These are phyloP conservation scores for Aspergillus sparsus DNA, from an alignment of 495 filamentous ascomycete genomes.

Conservation along the genomic window DNA sequence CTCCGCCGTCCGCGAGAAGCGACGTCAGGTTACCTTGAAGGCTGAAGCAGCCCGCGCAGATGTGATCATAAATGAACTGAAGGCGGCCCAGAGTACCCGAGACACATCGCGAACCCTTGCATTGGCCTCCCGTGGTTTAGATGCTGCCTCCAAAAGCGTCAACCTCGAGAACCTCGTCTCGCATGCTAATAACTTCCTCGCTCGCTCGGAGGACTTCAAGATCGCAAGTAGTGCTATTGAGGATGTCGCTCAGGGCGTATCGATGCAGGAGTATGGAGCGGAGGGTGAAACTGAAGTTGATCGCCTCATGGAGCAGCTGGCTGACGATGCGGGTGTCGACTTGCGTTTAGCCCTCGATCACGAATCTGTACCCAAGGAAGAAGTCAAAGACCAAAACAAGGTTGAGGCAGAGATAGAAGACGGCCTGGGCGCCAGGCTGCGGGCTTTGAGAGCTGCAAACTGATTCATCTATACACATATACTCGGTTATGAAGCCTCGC, in stretches of 20 bases:
- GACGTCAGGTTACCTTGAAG: slow-evolving; percentile 47
- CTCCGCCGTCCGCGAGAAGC: slow-evolving; percentile 50
- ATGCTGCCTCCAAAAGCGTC: slow-evolving; percentile 47
- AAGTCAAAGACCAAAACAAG: slow-evolving; percentile 41
- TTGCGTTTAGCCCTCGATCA: slow-evolving; percentile 44
- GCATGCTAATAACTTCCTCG: slow-evolving; percentile 51
- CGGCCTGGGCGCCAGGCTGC: slow-evolving; percentile 44
- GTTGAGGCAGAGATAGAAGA: slow-evolving; percentile 44
- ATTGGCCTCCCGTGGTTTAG: slow-evolving; percentile 44
- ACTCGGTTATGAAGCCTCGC: no score
- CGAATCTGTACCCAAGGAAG: slow-evolving; percentile 40
- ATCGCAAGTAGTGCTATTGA: slow-evolving; percentile 50
- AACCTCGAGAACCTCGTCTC: slow-evolving; percentile 47
- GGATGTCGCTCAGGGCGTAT: slow-evolving; percentile 49
- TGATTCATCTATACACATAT: slow-evolving; percentile 11
- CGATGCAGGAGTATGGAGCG: slow-evolving; percentile 50
- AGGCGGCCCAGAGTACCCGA: slow-evolving; percentile 49
- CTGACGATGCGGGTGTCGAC: slow-evolving; percentile 51
- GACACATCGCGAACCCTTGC: slow-evolving; percentile 50
- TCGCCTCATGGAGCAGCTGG: slow-evolving; percentile 50
- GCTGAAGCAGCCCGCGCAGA: slow-evolving; percentile 51
- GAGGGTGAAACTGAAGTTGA: slow-evolving; percentile 51
- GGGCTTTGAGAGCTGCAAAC: slow-evolving; percentile 46
- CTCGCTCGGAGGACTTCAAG: slow-evolving; percentile 50
- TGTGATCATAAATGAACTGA: slow-evolving; percentile 53